Conservation (phyloP, 2,329 filamentous ascomycete species). For the Gaeumannomyces sp. region DNA sequence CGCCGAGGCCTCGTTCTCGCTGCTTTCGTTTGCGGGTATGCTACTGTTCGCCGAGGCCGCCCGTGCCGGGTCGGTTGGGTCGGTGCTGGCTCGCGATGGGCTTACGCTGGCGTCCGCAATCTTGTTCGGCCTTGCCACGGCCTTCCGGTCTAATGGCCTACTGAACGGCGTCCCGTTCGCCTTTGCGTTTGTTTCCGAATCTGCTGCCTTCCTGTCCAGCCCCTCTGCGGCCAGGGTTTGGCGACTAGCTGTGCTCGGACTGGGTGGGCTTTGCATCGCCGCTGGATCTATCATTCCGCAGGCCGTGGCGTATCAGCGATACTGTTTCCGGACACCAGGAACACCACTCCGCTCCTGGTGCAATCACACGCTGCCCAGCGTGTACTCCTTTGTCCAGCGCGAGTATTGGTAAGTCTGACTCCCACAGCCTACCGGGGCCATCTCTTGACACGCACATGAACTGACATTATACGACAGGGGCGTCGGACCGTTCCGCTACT, state of each 20-base stretch:
- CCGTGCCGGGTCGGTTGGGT: conserved; percentile 5
- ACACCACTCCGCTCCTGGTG: conserved; percentile 61
- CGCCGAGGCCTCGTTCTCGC: conserved; percentile 71
- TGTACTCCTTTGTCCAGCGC: conserved; percentile 84
- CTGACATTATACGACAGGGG: conserved; percentile 54
- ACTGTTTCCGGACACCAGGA: conserved; percentile 41
- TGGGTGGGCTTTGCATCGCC: conserved; percentile 63
- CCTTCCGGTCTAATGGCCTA: conserved; percentile 79
- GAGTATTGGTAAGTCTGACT: conserved; percentile 70
- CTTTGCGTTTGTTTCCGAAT: conserved; percentile 45
- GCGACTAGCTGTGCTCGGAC: conserved; percentile 50
- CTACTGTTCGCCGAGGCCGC: conserved; percentile 53
- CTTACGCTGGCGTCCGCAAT: conserved; percentile 57
- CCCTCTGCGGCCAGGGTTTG: conserved; percentile 35
- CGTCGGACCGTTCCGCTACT: conserved; percentile 82
- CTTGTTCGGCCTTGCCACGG: conserved; percentile 64
- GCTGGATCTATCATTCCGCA: conserved; percentile 68
- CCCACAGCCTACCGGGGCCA: no score
- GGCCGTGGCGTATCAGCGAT: conserved; percentile 64
- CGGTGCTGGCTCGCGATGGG: conserved; percentile 32
- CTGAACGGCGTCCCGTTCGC: conserved; percentile 74
- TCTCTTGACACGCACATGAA: not conserved
- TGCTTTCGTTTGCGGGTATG: conserved; percentile 69
- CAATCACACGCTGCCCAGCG: conserved; percentile 63
- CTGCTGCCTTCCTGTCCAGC: conserved; percentile 31